phyloP scores from a whole-genome alignment of 805 yeast genomes.

The Cyberlindnera saturnus region DNA sequence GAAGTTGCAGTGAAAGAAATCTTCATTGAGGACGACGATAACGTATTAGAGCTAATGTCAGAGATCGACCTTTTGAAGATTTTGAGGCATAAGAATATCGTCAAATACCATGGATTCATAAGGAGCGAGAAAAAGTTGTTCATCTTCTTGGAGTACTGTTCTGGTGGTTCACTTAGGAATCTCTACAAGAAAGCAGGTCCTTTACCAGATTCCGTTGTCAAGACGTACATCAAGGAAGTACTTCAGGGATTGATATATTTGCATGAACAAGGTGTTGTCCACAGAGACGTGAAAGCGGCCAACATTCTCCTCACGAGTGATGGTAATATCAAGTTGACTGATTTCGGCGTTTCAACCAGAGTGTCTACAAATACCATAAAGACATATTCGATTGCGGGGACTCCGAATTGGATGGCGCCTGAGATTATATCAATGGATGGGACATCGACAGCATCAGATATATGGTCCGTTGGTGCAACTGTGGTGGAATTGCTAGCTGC shows the following conservation, averaged over 20 bases:
- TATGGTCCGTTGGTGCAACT: constrained; percentile 95
- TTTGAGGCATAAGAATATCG: constrained; percentile 83
- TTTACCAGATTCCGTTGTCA: constrained; percentile 57
- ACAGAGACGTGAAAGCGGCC: constrained; percentile 74
- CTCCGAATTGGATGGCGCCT: constrained; percentile 99
- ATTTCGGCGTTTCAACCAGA: constrained; percentile 73
- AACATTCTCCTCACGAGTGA: constrained; percentile 63
- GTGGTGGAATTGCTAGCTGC: constrained; percentile 81
- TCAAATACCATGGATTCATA: constrained; percentile 87
- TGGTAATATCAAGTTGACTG: constrained; percentile 65
- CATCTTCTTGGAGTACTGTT: constrained; percentile 71
- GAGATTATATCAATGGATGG: constrained; percentile 84
- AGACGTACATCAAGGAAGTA: constrained; percentile 62
- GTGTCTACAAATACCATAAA: constrained; percentile 45
- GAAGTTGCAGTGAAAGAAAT: constrained; percentile 80
- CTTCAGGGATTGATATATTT: constrained; percentile 58
- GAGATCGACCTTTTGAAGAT: constrained; percentile 76
- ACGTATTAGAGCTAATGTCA: constrained; percentile 44
- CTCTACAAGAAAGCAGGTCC: constrained; percentile 27
- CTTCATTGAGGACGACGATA: constrained; percentile 65
- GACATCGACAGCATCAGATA: constrained; percentile 82
- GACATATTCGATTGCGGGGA: constrained; percentile 65
- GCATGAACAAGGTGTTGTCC: constrained; percentile 63
- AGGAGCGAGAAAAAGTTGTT: constrained; percentile 61
- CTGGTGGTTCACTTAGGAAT: constrained; percentile 58